Conservation (phyloP, 768 basidiomycete species). For the Piloderma croceum region DNA sequence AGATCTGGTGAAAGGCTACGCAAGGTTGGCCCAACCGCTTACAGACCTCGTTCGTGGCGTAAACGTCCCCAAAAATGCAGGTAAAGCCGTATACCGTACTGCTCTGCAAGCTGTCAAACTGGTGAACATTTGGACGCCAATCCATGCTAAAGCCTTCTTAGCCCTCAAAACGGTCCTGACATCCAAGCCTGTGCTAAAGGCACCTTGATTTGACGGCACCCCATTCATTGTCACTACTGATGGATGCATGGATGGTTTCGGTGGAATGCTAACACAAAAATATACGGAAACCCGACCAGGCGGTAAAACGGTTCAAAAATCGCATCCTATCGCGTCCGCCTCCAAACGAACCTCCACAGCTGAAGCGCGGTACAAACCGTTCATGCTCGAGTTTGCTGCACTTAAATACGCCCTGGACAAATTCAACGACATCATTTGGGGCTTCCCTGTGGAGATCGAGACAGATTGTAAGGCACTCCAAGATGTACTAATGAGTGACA, state of each 20-base stretch:
- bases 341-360: conserved; percentile 29
- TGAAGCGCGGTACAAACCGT: conserved; percentile 27
- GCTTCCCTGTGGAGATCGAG: conserved; percentile 28
- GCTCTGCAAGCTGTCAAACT: conserved; percentile 19
- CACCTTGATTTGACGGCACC: conserved; percentile 27
- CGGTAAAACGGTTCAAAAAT: conserved; percentile 11
- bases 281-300: conserved; percentile 10
- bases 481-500: conserved; percentile 19
- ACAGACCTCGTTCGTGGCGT: conserved; percentile 21
- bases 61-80: conserved; percentile 13
- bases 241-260: conserved; percentile 29
- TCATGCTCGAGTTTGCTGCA: conserved; percentile 28
- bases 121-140: conserved; percentile 11
- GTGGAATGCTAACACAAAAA: conserved; percentile 25
- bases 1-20: conserved; percentile 29
- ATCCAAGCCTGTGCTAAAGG: conserved; percentile 26
- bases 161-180: conserved; percentile 26
- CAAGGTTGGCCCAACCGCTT: conserved; percentile 25
- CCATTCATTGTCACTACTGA: conserved; percentile 34
- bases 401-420: conserved; percentile 24
- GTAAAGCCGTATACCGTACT: conserved; percentile 22
- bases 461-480: conserved; percentile 20
- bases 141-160: conserved; percentile 22
- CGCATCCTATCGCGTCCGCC: conserved; percentile 28
- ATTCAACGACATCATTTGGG: conserved; percentile 24